Conservation (phyloP, 148 eudicot genomes). For the Tetragonia tetragonoides region DNA sequence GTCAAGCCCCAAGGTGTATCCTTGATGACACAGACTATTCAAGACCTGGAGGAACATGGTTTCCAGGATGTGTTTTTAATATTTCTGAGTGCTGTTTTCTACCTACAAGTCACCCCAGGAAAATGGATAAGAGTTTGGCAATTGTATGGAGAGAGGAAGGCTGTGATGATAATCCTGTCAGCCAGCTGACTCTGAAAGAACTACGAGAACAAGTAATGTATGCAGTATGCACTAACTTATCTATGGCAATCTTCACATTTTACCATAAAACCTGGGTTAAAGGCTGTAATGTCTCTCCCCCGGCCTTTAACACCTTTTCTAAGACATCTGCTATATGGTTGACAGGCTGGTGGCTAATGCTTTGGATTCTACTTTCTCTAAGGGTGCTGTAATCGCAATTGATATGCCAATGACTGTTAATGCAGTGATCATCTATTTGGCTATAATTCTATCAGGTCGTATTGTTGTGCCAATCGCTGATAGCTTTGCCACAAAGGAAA, state of each 20-base stretch:
- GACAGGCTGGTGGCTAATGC: conserved; percentile 87
- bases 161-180: conserved; percentile 47
- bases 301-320: not conserved
- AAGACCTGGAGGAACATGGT: conserved; percentile 80
- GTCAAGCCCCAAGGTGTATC: conserved; percentile 53
- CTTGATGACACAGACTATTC: conserved; percentile 59
- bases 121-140: conserved; percentile 57
- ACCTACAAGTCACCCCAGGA: conserved; percentile 44
- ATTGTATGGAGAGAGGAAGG: conserved; percentile 79
- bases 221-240: conserved; percentile 36
- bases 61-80: conserved; percentile 83
- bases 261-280: too few species aligned
- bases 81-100: conserved; percentile 78
- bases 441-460: conserved; percentile 69
- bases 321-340: conserved; percentile 4
- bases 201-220: conserved; percentile 87
- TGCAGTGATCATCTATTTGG: conserved; percentile 88
- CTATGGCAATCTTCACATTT: not conserved
- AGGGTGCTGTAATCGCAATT: conserved; percentile 87
- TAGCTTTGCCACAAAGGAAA: conserved; percentile 87
- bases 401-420: conserved; percentile 93
- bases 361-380: conserved; percentile 59
- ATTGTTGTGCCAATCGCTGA: conserved; percentile 91
- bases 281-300: not conserved
- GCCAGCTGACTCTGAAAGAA: conserved; percentile 54